phyloP scores from a whole-genome alignment of 768 basidiomycete genomes.

The Trametopsis cervina region DNA sequence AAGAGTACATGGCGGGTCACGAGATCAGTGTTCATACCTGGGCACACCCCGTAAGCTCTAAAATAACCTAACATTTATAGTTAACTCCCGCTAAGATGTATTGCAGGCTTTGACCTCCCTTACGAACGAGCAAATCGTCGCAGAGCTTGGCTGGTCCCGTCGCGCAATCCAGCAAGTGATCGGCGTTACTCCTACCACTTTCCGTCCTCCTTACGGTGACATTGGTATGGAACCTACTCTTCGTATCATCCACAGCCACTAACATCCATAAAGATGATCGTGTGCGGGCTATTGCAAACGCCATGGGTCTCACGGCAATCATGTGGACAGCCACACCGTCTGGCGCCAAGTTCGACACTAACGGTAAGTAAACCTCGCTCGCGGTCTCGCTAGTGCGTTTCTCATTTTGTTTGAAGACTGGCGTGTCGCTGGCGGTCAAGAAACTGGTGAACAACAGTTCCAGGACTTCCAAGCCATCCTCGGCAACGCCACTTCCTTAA shows the following conservation, averaged over 20 bases:
- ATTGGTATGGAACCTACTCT: slow-evolving; percentile 38
- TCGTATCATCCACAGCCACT: background rate
- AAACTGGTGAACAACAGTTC: slow-evolving; percentile 58
- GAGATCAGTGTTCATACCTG: slow-evolving; percentile 87
- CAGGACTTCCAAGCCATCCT: slow-evolving; percentile 72
- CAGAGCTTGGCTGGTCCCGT: slow-evolving; percentile 90
- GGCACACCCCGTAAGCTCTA: slow-evolving; percentile 60
- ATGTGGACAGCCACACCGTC: slow-evolving; percentile 77
- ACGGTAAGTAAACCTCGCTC: slow-evolving; percentile 44
- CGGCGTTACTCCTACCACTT: slow-evolving; percentile 70
- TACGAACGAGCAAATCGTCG: slow-evolving; percentile 80
- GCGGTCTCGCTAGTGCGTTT: background rate
- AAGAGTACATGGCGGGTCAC: slow-evolving; percentile 76
- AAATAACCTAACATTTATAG: no score
- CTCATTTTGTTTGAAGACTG: slow-evolving; percentile 72
- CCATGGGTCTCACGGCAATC: slow-evolving; percentile 89
- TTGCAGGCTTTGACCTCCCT: slow-evolving; percentile 55
- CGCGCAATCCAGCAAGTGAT: slow-evolving; percentile 72
- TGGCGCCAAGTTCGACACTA: slow-evolving; percentile 58
- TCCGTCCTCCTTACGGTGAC: slow-evolving; percentile 81
- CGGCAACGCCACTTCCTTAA: slow-evolving; percentile 49
- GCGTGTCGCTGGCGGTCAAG: slow-evolving; percentile 75
- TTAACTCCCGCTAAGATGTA: slow-evolving; percentile 12
- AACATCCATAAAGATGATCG: slow-evolving; percentile 59
- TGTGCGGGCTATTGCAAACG: slow-evolving; percentile 81